These are phyloP conservation scores for Staphylotrichum tortipilum DNA, from an alignment of 495 filamentous ascomycete species.

Conservation along the genomic window DNA sequence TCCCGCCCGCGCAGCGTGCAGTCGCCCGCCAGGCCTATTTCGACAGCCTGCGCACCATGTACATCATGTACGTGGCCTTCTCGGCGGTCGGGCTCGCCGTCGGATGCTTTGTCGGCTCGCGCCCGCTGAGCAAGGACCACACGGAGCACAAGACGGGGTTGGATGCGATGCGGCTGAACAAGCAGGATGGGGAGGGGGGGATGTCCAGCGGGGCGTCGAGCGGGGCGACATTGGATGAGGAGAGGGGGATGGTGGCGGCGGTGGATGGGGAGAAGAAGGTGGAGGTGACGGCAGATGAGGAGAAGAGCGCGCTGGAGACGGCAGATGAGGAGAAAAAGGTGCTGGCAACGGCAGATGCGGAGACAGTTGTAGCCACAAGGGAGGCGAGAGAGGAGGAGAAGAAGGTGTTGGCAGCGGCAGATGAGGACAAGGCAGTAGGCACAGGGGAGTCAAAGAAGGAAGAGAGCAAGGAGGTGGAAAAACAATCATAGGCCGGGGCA, in stretches of 20 bases:
- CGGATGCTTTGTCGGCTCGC: conserved; percentile 46
- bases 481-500: no score
- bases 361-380: no score
- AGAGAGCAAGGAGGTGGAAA: no score
- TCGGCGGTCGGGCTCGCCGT: conserved; percentile 46
- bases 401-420: no score
- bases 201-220: neutral
- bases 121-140: conserved; percentile 51
- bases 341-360: no score
- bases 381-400: no score
- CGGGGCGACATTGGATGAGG: conserved; percentile 7
- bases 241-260: conserved; percentile 1
- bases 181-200: neutral
- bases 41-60: conserved; percentile 54
- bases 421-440: no score
- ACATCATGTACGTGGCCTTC: conserved; percentile 55
- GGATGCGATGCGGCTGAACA: conserved; percentile 32
- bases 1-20: conserved; percentile 42
- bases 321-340: neutral
- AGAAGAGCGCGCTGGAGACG: no score
- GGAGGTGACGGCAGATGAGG: no score
- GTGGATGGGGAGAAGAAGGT: no score
- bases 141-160: conserved; percentile 56
- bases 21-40: conserved; percentile 49
- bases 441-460: no score